Evolutionary conservation across 352 stramenopile species (phyloP), one percentile per base, ranked within the genome.

Genomic region (Peronospora belbahrii): DNA sequence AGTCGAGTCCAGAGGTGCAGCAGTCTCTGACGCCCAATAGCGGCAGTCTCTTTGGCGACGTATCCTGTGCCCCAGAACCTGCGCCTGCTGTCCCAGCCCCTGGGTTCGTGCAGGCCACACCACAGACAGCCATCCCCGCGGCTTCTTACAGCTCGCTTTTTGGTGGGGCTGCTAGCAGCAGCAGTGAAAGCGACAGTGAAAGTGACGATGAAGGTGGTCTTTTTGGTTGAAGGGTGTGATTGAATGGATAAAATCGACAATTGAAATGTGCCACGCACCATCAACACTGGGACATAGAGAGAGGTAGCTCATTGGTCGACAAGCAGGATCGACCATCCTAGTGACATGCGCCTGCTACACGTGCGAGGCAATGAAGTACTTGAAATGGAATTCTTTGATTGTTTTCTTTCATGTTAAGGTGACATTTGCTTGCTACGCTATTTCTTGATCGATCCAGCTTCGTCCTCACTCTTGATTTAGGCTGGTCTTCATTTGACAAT

Each of bases 161-260:
- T 47, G 64, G 62, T 11, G 70, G 49, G 10, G 74, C 65, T 42
- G 74, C 71, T 45, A 66, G 64, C 55, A 75, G 59, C 31, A 71
- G 74, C 42, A 78, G 66, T 58, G 67, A 71, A 44, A 76, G 64
- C 37, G 69, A 75, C 48, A 76, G 72, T 38, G 80, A 92, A 56
- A 87, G 74, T 39, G 80, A 92, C 24, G 78, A 87, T 39, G 74
- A 81, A 62, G 72, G 73, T 18, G 76, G 78, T 3, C 65, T 93
- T 20, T 90, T 93, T 56, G 78, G 78, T 50, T 88, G 77, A 2
- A 72, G 77, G 7, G 52, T 88, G n/a, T 75, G 74, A 4, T 85
- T 59, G 15, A 73, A 71, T 53, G 70, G 77, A 57, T 86, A 81
- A 70, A 39, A 48, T 34, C 19, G 38, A 51, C 18, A 39, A 45